Evolutionary conservation across 768 basidiomycete species (phyloP), one percentile per base, ranked within the genome.

Genomic region (Fistulinella prunicolor): DNA sequence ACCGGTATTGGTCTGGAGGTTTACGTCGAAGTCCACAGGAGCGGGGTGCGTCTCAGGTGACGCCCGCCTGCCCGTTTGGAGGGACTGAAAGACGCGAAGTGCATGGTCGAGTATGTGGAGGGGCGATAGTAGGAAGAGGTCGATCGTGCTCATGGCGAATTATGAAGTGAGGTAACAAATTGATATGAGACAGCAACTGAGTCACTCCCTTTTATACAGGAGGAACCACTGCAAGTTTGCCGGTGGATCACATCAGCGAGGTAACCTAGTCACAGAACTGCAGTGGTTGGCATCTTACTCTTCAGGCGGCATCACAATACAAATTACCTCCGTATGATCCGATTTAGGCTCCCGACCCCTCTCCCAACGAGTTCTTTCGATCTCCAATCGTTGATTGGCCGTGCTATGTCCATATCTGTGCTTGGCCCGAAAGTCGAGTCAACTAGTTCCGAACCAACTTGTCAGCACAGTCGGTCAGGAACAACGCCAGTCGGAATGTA

Each of bases 91-190:
- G 22, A 77, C 54, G 24, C 73, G 75, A 19, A 79, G 49, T 13
- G 72, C 73, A 14, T 80, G 70, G 35, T 71, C 69, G 50, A 81
- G 64, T 49, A 83, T 67, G 19, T 77, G 71, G 38, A 75, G 69
- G 21, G 81, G 80, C 1, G 78, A 78, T 22, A 79, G 79, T 51
- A 84, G 69, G 49, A n/a, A n/a, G n/a, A 82, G 59, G 55, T 73
- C 61, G 29, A 65, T 46, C 9, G 58, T 55, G 47, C 57, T 54
- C 65, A 67, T 67, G 49, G 50, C 37, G 29, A 47, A 44, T 48
- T 36, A 53, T 43, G 36, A 42, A 44, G 44, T 20, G 46, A 29
- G 21, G 39, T 23, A 22, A 28, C 2, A 42, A 46, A n/a, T 20
- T 20, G 28, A 40, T 32, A 40, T 48, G 40, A 48, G 36, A 16